A percentile compares a stretch with the other conserved stretches of the same genome.
Evolutionary conservation across 2,329 filamentous ascomycete genomes (phyloP).

Genomic region (Pestalotiopsis sp.): DNA sequence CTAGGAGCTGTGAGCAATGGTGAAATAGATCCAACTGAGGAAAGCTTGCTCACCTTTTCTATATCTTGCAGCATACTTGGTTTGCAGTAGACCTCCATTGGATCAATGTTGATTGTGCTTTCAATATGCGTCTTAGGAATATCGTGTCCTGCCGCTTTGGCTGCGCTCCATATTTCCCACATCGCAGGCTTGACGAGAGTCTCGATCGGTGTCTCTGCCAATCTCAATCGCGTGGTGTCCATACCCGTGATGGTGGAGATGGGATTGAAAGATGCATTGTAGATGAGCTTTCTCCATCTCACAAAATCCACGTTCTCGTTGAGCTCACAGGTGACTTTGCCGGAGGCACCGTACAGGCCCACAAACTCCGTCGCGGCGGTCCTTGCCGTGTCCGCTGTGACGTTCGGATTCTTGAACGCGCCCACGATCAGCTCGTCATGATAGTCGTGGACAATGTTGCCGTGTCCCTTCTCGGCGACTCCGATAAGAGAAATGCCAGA

Average conservation of each 20-base stretch:
- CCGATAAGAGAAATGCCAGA: slow-evolving; percentile 57
- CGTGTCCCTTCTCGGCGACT: slow-evolving; percentile 48
- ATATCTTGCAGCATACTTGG: slow-evolving; percentile 60
- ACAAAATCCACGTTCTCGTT: slow-evolving; percentile 45
- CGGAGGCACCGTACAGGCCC: slow-evolving; percentile 46
- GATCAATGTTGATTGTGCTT: slow-evolving; percentile 49
- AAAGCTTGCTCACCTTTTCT: slow-evolving; percentile 35
- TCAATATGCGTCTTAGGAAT: slow-evolving; percentile 44
- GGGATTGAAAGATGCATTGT: slow-evolving; percentile 54
- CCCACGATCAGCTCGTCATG: slow-evolving; percentile 53
- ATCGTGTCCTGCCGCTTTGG: slow-evolving; percentile 42
- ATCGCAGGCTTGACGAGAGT: slow-evolving; percentile 56
- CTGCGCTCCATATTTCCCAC: slow-evolving; percentile 52
- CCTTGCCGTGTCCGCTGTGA: slow-evolving; percentile 25
- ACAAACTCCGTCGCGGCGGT: slow-evolving; percentile 45
- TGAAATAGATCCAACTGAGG: slow-evolving; percentile 30
- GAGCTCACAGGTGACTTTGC: slow-evolving; percentile 41
- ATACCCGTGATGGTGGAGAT: slow-evolving; percentile 53
- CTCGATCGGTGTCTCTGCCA: slow-evolving; percentile 46
- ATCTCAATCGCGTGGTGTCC: slow-evolving; percentile 53
- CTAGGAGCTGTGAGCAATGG: background rate
- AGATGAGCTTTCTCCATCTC: slow-evolving; percentile 55
- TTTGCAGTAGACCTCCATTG: slow-evolving; percentile 48
- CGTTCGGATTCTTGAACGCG: slow-evolving; percentile 40
- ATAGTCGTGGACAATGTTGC: slow-evolving; percentile 55